Conservation (phyloP, 352 stramenopile species). For the Phytopythium kandeliae region DNA sequence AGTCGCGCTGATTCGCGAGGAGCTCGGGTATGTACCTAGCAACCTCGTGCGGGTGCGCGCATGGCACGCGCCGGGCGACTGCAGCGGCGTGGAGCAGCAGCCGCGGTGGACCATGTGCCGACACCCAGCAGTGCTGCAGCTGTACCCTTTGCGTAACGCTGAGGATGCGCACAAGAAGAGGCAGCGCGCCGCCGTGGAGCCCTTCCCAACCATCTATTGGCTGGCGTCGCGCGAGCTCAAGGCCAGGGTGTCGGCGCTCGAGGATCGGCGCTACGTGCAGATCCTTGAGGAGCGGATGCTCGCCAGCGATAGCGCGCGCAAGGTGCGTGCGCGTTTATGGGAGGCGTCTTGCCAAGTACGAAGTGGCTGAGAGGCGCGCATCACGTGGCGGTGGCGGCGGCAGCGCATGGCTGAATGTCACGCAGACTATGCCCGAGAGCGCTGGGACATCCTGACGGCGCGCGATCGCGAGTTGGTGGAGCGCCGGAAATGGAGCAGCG, state of each 20-base stretch:
- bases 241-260: slow-evolving; percentile 41
- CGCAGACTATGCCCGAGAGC: slow-evolving; percentile 33
- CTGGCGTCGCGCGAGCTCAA: slow-evolving; percentile 38
- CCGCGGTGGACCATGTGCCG: not conserved
- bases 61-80: slow-evolving; percentile 8
- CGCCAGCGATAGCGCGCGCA: slow-evolving; percentile 18
- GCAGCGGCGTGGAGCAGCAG: slow-evolving; percentile 7
- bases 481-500: slow-evolving; percentile 26
- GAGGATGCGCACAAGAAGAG: slow-evolving; percentile 58
- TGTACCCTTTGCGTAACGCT: slow-evolving; percentile 53
- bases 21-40: slow-evolving; percentile 46
- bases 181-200: slow-evolving; percentile 44
- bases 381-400: not conserved
- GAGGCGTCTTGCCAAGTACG: too few species aligned
- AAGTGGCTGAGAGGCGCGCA: too few species aligned
- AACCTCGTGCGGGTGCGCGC: slow-evolving; percentile 44
- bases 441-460: slow-evolving; percentile 42
- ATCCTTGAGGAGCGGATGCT: slow-evolving; percentile 34
- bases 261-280: slow-evolving; percentile 45
- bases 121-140: slow-evolving; percentile 33
- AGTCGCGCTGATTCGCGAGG: slow-evolving; percentile 25
- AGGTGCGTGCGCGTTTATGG: too few species aligned
- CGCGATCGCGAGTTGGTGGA: slow-evolving; percentile 35
- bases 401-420: slow-evolving; percentile 45
- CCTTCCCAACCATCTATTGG: slow-evolving; percentile 71